Evolutionary conservation across 2,329 filamentous ascomycete species (phyloP), one percentile per base, ranked within the genome.

Genomic region (Conoideocrella luteorostrata): DNA sequence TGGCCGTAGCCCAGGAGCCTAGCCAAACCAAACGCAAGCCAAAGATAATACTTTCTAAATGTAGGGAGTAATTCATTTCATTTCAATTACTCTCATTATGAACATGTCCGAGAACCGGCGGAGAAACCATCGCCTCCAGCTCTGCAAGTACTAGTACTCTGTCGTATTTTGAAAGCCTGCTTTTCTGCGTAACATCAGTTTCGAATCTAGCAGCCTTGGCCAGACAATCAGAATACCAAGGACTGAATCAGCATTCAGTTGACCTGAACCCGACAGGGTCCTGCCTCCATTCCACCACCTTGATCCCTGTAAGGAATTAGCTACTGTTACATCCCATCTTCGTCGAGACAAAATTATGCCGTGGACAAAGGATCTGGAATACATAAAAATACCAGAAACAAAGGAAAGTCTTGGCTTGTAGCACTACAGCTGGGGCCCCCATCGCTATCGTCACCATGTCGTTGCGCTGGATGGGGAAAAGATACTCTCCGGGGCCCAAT

Each of bases 371-470:
- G 42, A 23, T 33, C 34, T 29, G 34, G 18, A 34, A 28, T 20
- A 41, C 29, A 38, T 32, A 39, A 42, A 35, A 42, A 29, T 23
- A 20, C 5, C 18, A 13, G 18, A 39, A 47, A 34, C 17, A 15
- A 35, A 23, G 15, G 3, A 12, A 18, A 36, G 37, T 44, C 41
- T 44, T 44, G 41, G 41, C 34, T 38, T 6, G 41, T 33, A 22
- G 35, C 35, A 44, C 15, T n/a, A 18, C 20, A 17, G 30, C 21
- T 39, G 41, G 41, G 34, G 34, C 28, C 18, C 10, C 28, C 38
- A 21, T 29, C 28, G 13, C 18, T 21, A 18, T 39, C 28, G 24
- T 40, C 38, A 26, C 32, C 38, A 33, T 33, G 38, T 26, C 38
- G 26, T 26, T 18, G 26, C 38, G 7, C n/a, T 40, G 17, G n/a